Percentiles rank a stretch among this genome's conserved stretches.
Evolutionary conservation across 2,329 filamentous ascomycete genomes (phyloP).

Genomic region (Chrysoporthe cubensis): DNA sequence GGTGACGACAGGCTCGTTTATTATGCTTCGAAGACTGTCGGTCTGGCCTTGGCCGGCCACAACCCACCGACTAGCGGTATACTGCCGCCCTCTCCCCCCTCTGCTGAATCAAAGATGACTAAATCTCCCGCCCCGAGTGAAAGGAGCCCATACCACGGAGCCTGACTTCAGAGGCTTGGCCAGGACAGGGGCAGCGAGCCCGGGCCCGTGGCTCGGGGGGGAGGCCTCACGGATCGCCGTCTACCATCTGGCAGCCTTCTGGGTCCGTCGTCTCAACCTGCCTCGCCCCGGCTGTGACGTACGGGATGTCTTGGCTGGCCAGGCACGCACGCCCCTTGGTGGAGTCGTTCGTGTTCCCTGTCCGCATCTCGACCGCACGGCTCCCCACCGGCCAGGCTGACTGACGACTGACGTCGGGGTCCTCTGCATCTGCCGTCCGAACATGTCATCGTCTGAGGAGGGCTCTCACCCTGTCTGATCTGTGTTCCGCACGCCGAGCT

Average conservation of each 20-base stretch:
- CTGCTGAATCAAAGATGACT: too few relatives aligned
- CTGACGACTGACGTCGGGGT: too few relatives aligned
- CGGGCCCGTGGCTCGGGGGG: background rate
- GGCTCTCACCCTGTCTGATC: background rate
- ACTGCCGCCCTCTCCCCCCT: too few relatives aligned
- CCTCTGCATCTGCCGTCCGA: too few relatives aligned
- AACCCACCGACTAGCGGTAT: too few relatives aligned
- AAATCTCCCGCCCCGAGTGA: too few relatives aligned
- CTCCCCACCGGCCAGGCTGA: too few relatives aligned
- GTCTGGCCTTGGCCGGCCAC: too few relatives aligned
- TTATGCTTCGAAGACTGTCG: too few relatives aligned
- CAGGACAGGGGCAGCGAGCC: background rate
- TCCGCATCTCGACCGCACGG: background rate
- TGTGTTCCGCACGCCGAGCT: background rate
- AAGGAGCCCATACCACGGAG: too few relatives aligned
- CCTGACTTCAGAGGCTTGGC: too few relatives aligned
- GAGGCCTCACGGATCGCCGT: background rate
- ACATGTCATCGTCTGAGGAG: background rate
- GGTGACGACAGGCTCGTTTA: too few relatives aligned
- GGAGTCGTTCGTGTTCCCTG: background rate
- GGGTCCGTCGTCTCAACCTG: background rate
- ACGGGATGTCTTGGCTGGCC: background rate
- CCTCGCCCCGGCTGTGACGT: slow-evolving; percentile 7
- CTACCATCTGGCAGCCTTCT: background rate
- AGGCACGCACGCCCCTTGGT: background rate